Evolutionary conservation across 345 rosid species (phyloP), one percentile per base, ranked within the genome.

Genomic region (Cardamine chenopodiifolia): DNA sequence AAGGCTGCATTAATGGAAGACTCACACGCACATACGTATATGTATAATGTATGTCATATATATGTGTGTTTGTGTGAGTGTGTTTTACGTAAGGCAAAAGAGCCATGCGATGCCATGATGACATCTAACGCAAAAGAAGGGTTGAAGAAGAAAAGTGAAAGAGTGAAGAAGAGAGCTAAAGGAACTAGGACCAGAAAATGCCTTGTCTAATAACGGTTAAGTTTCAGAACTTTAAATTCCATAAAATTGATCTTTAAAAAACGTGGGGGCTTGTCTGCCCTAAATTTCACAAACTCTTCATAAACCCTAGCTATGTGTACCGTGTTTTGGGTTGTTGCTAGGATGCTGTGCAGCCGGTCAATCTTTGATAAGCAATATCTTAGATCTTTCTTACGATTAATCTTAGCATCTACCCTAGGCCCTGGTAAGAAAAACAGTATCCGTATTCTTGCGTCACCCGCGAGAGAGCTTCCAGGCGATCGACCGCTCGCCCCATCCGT

Each of bases 41-140:
- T 39, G 13, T 39, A 52, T 15, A 47, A 48, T 26, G 25, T 66
- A 66, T 34, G 25, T 9, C 17, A 4, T 5, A 50, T 49, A 15
- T 62, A 7, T 28, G 8, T 29, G 8, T 42, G 4, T 50, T 54
- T 48, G 57, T 37, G 56, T 75, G 75, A 63, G 75, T 76, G 75
- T 70, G 61, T 62, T 70, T 72, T 59, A 72, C 77, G 77, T 49
- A 78, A 57, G 75, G 53, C 34, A 72, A 57, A 68, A 59, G 47
- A 70, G 65, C 77, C 85, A 85, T 85, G 76, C 75, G 80, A 84
- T 78, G 87, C 84, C 73, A 84, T 83, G 76, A 86, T 86, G 75
- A 49, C 65, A 62, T 66, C 65, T 67, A 73, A 71, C 77, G 74
- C 74, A 71, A 80, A 66, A 55, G 32, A 69, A 61, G 75, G 68